Evolutionary conservation across 371 early-diverging fungal species (phyloP).

Genomic region (Mortierella sp.): DNA sequence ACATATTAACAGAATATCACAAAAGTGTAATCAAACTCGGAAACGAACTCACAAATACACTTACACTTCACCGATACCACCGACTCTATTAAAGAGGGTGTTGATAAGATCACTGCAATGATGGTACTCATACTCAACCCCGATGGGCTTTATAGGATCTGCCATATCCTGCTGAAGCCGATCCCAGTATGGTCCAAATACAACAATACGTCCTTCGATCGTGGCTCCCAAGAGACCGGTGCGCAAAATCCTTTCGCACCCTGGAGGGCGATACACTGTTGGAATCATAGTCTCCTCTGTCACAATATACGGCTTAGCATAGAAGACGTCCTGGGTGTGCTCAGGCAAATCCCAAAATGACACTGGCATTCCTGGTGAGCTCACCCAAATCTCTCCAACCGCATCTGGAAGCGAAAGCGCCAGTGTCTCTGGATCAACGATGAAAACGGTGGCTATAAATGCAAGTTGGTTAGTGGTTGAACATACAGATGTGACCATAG

Average conservation of each 20-base stretch:
- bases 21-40: neutral
- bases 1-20: neutral
- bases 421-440: slow-evolving; percentile 86
- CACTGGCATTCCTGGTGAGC: slow-evolving; percentile 76
- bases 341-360: slow-evolving; percentile 86
- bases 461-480: neutral
- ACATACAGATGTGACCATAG: neutral
- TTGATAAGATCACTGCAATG: slow-evolving; percentile 31
- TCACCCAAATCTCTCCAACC: slow-evolving; percentile 90
- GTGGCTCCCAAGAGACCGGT: slow-evolving; percentile 85
- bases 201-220: slow-evolving; percentile 76
- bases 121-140: slow-evolving; percentile 41
- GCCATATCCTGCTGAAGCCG: slow-evolving; percentile 71
- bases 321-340: slow-evolving; percentile 78
- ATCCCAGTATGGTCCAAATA: slow-evolving; percentile 83
- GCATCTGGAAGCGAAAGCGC: slow-evolving; percentile 78
- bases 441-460: slow-evolving; percentile 67
- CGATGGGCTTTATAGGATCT: slow-evolving; percentile 46
- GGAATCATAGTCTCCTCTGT: slow-evolving; percentile 58
- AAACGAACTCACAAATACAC: neutral
- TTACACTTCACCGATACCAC: slow-evolving; percentile 45
- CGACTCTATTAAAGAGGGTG: slow-evolving; percentile 27
- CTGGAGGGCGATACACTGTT: slow-evolving; percentile 25
- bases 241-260: slow-evolving; percentile 65
- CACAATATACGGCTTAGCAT: slow-evolving; percentile 70